These are phyloP conservation scores for Sugiyamaella qingdaonensis DNA, from an alignment of 805 yeast species.

Conservation along the genomic window DNA sequence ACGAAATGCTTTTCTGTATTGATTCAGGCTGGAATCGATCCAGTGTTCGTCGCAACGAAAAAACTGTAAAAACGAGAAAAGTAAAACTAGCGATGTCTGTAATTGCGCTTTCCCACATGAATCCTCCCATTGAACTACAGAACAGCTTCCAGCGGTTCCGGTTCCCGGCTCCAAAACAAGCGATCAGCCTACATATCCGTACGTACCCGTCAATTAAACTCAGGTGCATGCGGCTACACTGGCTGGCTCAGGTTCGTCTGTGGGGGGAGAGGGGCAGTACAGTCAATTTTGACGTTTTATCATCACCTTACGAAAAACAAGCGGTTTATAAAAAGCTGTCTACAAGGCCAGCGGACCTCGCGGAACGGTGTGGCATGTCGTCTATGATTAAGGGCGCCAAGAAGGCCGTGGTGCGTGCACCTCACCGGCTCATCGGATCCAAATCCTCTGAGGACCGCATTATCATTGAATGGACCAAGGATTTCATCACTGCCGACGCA, in stretches of 20 bases:
- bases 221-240: not conserved
- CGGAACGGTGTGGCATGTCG: not conserved
- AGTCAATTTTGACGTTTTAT: no score
- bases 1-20: no score
- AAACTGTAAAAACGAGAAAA: no score
- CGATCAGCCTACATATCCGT: no score
- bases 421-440: conserved; percentile 34
- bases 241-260: not conserved
- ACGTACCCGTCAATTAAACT: not conserved
- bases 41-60: no score
- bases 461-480: conserved; percentile 34
- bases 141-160: not conserved
- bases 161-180: no score
- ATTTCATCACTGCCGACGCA: conserved; percentile 30
- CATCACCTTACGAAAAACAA: no score
- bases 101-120: no score
- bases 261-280: conserved; percentile 2
- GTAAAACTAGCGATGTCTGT: no score
- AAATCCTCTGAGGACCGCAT: conserved; percentile 33
- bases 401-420: conserved; percentile 35
- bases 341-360: not conserved
- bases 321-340: no score
- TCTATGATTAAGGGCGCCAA: conserved; percentile 32
- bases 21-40: no score
- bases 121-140: no score